phyloP scores from a whole-genome alignment of 306 rosid species.

The Trichosanthes cucumerina region DNA sequence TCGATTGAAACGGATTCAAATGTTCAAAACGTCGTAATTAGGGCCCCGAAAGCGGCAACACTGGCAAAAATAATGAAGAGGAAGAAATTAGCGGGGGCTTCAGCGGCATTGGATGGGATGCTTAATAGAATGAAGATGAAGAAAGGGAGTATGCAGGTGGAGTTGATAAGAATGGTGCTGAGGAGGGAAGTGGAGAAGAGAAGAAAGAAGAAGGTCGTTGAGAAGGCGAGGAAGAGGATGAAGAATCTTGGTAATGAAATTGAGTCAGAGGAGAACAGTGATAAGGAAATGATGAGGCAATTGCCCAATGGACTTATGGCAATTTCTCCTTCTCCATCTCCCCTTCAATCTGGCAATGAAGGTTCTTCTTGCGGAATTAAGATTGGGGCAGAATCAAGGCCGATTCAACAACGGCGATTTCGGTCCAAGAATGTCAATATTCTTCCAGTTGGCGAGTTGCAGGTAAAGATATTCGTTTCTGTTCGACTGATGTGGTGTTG shows the following conservation, averaged over 20 bases:
- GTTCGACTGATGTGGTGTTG: background rate
- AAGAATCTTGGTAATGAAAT: conserved; percentile 18
- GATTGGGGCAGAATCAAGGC: conserved; percentile 32
- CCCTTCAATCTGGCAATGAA: conserved; percentile 42
- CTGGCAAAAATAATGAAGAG: conserved; percentile 38
- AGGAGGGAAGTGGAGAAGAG: conserved; percentile 74
- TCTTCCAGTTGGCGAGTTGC: conserved; percentile 40
- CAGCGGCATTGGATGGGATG: conserved; percentile 31
- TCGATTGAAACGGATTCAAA: conserved; percentile 21
- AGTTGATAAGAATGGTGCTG: conserved; percentile 79
- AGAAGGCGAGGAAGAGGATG: conserved; percentile 17
- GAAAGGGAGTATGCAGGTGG: conserved; percentile 55
- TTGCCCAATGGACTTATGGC: conserved; percentile 90
- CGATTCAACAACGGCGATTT: conserved; percentile 41
- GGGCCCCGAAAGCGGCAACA: conserved; percentile 37
- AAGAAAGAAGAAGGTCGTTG: conserved; percentile 15
- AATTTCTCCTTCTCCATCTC: conserved; percentile 49
- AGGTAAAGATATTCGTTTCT: conserved; percentile 26
- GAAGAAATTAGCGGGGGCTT: conserved; percentile 32
- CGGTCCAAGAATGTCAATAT: conserved; percentile 88
- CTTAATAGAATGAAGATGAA: conserved; percentile 29
- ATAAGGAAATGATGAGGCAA: conserved; percentile 50
- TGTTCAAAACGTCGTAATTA: conserved; percentile 34
- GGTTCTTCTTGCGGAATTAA: conserved; percentile 42
- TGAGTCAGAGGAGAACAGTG: conserved; percentile 28